Evolutionary conservation across 2,329 filamentous ascomycete genomes (phyloP).

Genomic region (Paracorniculantispora psalliotae): DNA sequence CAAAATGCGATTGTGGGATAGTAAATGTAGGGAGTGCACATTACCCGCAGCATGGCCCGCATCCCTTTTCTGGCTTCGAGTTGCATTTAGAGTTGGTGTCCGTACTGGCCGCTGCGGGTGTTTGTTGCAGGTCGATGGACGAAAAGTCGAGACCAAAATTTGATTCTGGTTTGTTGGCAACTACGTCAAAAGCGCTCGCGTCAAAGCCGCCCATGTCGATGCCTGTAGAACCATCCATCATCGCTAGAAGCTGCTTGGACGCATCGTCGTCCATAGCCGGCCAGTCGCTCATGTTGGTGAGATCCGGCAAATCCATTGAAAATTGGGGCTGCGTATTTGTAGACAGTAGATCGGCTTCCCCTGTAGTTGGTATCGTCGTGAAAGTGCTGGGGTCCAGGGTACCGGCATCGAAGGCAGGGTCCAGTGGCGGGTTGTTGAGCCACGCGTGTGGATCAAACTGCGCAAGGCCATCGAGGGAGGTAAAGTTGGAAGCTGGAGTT

Average conservation of each 20-base stretch:
- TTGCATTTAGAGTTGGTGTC: neutral
- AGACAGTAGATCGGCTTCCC: neutral
- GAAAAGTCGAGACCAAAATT: neutral
- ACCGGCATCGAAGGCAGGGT: neutral
- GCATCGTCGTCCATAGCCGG: constrained; percentile 2
- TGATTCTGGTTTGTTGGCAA: neutral
- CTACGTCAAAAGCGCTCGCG: neutral
- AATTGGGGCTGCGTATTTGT: neutral
- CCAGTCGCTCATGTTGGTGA: constrained; percentile 1
- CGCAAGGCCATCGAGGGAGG: neutral
- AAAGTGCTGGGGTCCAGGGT: neutral
- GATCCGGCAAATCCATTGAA: neutral
- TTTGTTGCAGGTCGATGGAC: neutral
- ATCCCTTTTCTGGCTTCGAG: neutral
- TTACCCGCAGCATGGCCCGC: constrained; percentile 8
- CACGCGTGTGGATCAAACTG: constrained; percentile 1
- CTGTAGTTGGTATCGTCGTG: neutral
- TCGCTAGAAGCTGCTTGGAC: neutral
- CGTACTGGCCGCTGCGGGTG: neutral
- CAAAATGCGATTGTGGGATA: neutral
- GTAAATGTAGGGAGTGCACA: neutral
- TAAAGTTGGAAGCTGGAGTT: neutral
- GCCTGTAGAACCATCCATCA: constrained; percentile 3
- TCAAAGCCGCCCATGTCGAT: neutral
- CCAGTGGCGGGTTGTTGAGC: neutral